Conservation (phyloP, 805 yeast species). For the Kluyveromyces starmeri region DNA sequence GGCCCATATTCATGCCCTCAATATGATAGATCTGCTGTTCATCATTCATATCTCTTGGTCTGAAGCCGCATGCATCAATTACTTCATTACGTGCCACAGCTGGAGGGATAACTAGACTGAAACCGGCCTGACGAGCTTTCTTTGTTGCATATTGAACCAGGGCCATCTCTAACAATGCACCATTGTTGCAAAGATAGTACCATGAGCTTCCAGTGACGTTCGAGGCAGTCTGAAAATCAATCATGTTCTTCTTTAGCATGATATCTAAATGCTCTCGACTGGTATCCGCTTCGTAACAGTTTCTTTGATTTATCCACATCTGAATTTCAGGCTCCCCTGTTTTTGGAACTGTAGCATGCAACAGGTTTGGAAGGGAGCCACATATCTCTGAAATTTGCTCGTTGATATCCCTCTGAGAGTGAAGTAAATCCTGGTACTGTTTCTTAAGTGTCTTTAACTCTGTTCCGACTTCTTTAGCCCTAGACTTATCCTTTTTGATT, state of each 20-base stretch:
- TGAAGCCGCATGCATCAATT: conserved; percentile 86
- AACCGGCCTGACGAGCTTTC: conserved; percentile 59
- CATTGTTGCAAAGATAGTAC: conserved; percentile 78
- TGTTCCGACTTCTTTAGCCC: conserved; percentile 8
- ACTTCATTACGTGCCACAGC: conserved; percentile 71
- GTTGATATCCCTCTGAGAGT: conserved; percentile 24
- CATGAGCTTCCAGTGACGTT: conserved; percentile 72
- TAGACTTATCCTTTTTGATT: conserved; percentile 19
- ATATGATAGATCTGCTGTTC: conserved; percentile 79
- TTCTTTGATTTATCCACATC: conserved; percentile 40
- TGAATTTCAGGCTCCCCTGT: conserved; percentile 35
- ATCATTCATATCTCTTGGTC: conserved; percentile 80
- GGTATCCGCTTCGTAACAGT: conserved; percentile 19
- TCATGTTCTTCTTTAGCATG: conserved; percentile 54
- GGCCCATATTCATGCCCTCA: conserved; percentile 44
- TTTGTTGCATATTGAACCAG: conserved; percentile 68
- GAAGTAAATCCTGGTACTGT: conserved; percentile 16
- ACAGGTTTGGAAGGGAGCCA: conserved; percentile 53
- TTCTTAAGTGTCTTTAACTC: conserved; percentile 20
- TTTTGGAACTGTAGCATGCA: conserved; percentile 41
- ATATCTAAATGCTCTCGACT: conserved; percentile 57
- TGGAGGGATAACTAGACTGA: conserved; percentile 71
- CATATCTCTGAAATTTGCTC: conserved; percentile 32
- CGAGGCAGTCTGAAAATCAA: conserved; percentile 68
- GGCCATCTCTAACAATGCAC: conserved; percentile 86